Conservation (phyloP, 768 basidiomycete genomes). For the Mycena pura region DNA sequence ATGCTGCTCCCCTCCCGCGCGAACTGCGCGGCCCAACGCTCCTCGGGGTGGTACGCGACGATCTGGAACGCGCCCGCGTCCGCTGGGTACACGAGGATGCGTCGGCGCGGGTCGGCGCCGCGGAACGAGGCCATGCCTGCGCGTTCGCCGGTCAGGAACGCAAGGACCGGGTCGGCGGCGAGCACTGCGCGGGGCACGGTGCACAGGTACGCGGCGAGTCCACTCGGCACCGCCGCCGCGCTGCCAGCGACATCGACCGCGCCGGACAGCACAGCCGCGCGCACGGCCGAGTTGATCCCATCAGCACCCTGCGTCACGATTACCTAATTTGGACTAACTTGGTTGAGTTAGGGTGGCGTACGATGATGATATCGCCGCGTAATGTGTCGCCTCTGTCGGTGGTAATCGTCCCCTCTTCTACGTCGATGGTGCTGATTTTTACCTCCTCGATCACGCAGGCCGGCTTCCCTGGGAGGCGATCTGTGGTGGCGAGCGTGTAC, state of each 20-base stretch:
- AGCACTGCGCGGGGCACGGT: constrained; percentile 14
- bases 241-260: constrained; percentile 1
- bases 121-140: constrained; percentile 15
- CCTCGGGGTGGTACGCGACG: constrained; percentile 20
- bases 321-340: neutral
- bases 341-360: neutral
- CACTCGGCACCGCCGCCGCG: constrained; percentile 17
- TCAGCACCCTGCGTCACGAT: constrained; percentile 14
- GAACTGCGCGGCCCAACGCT: constrained; percentile 16
- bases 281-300: constrained; percentile 25
- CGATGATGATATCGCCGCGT: constrained; percentile 22
- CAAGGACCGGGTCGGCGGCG: constrained; percentile 12
- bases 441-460: constrained; percentile 22
- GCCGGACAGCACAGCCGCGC: constrained; percentile 20
- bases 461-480: constrained; percentile 13
- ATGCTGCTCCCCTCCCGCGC: constrained; percentile 17
- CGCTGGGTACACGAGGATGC: constrained; percentile 14
- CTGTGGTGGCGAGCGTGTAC: constrained; percentile 8
- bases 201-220: constrained; percentile 20
- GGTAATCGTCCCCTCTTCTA: constrained; percentile 7
- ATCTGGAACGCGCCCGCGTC: constrained; percentile 23
- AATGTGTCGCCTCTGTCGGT: constrained; percentile 17
- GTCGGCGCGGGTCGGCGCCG: constrained; percentile 3
- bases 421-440: constrained; percentile 17
- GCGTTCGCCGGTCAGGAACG: constrained; percentile 17